These are phyloP conservation scores for Pestalotiopsis sp. DNA, from an alignment of 2,329 filamentous ascomycete genomes.

Conservation along the genomic window DNA sequence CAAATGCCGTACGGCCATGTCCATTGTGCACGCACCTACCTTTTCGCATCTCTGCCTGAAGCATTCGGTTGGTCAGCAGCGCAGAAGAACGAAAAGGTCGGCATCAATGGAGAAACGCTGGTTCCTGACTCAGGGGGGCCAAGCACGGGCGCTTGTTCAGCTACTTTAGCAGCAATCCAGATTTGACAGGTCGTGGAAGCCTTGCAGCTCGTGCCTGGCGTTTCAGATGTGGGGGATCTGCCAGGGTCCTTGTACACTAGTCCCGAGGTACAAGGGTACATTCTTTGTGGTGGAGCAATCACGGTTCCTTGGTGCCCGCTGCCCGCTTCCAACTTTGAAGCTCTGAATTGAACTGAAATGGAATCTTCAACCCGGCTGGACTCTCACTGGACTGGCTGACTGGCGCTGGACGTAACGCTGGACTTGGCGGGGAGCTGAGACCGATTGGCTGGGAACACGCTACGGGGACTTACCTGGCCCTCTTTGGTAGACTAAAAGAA, in stretches of 20 bases:
- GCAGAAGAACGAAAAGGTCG: not conserved
- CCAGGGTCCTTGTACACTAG: not conserved
- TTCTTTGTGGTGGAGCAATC: not conserved
- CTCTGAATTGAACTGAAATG: not conserved
- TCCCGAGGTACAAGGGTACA: not conserved
- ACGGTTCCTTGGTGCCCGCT: not conserved
- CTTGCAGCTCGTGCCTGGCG: not conserved
- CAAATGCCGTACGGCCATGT: not conserved
- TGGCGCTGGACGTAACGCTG: not conserved
- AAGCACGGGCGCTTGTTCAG: not conserved
- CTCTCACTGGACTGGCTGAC: not conserved
- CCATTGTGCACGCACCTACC: not conserved
- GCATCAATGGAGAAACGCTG: constrained; percentile 4
- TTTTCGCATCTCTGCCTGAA: not conserved
- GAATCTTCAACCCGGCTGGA: not conserved
- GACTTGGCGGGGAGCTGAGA: not conserved
- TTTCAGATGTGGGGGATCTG: constrained; percentile 12
- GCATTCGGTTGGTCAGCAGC: not conserved
- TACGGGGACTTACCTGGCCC: not conserved
- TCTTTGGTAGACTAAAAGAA: not conserved
- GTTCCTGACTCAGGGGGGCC: not conserved
- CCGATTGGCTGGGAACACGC: constrained; percentile 10
- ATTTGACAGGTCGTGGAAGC: constrained; percentile 5
- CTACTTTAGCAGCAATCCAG: not conserved
- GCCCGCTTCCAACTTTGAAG: not conserved